Evolutionary conservation across 106 monocot genomes (phyloP).

Genomic region (Chionographis japonica): DNA sequence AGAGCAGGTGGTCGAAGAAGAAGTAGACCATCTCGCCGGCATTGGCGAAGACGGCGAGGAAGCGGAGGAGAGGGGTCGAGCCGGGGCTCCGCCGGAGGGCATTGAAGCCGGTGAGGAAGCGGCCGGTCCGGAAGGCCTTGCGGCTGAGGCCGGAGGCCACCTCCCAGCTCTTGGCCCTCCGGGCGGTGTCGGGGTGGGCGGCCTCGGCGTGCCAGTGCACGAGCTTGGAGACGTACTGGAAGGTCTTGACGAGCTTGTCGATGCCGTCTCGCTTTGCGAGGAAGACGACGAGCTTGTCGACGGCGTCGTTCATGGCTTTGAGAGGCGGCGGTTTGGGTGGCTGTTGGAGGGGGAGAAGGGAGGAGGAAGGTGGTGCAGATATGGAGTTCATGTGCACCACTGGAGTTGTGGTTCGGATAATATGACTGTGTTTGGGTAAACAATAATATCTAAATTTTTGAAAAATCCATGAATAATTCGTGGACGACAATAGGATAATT

Average conservation of each 20-base stretch:
- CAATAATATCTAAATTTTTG: too few relatives aligned
- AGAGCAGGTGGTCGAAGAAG: conserved; percentile 95
- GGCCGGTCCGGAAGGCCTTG: conserved; percentile 87
- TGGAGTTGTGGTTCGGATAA: too few relatives aligned
- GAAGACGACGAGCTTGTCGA: conserved; percentile 98
- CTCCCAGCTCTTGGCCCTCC: conserved; percentile 79
- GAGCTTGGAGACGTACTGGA: conserved; percentile 97
- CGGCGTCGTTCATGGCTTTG: conserved; percentile 55
- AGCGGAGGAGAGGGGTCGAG: conserved; percentile 26
- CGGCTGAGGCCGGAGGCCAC: conserved; percentile 83
- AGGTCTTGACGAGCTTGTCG: conserved; percentile 98
- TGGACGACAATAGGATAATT: too few relatives aligned
- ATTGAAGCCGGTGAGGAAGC: conserved; percentile 96
- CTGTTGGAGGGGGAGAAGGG: neutral
- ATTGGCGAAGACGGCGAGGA: conserved; percentile 67
- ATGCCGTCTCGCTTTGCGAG: conserved; percentile 99
- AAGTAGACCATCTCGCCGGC: conserved; percentile 99
- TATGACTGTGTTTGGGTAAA: too few relatives aligned
- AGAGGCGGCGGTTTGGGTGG: neutral
- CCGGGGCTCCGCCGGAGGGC: conserved; percentile 58
- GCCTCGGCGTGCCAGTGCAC: conserved; percentile 49
- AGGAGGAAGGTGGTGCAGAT: neutral
- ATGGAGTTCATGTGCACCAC: neutral
- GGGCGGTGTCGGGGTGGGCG: conserved; percentile 36
- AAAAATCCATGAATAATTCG: too few relatives aligned